Evolutionary conservation across 306 rosid genomes (phyloP).

Genomic region (Oemleria cerasiformis): DNA sequence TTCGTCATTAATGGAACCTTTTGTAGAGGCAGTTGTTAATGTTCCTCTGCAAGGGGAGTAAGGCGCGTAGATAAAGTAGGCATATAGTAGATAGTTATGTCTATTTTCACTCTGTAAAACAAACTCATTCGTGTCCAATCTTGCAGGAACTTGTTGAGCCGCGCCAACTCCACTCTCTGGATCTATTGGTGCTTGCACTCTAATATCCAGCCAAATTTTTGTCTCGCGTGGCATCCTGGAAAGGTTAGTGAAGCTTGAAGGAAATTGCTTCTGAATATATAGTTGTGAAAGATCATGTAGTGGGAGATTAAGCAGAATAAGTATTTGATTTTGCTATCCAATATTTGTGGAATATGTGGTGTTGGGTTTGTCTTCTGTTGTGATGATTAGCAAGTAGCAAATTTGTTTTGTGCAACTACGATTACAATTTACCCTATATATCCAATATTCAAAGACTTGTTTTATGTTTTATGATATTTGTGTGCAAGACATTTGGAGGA

Average conservation of each 20-base stretch:
- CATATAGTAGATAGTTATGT: neutral
- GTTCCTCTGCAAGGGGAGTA: no score
- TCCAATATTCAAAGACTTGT: neutral
- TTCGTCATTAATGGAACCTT: no score
- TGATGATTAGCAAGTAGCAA: neutral
- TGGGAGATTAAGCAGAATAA: neutral
- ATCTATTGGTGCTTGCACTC: neutral
- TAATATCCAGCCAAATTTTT: neutral
- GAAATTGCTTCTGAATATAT: neutral
- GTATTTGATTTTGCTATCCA: neutral
- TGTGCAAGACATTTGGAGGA: neutral
- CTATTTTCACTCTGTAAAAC: neutral
- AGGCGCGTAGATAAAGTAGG: neutral
- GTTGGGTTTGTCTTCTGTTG: neutral
- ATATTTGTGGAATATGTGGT: neutral
- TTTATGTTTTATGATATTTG: neutral
- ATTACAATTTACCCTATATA: no score
- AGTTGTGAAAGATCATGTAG: neutral
- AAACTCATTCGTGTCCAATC: neutral
- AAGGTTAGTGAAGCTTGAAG: neutral
- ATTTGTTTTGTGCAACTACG: neutral
- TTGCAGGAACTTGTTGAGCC: conserved; percentile 8
- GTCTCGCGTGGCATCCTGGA: neutral
- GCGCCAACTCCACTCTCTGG: neutral
- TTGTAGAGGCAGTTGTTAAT: no score